Evolutionary conservation across 2,329 filamentous ascomycete genomes (phyloP).

Genomic region (Cadophora sp.): DNA sequence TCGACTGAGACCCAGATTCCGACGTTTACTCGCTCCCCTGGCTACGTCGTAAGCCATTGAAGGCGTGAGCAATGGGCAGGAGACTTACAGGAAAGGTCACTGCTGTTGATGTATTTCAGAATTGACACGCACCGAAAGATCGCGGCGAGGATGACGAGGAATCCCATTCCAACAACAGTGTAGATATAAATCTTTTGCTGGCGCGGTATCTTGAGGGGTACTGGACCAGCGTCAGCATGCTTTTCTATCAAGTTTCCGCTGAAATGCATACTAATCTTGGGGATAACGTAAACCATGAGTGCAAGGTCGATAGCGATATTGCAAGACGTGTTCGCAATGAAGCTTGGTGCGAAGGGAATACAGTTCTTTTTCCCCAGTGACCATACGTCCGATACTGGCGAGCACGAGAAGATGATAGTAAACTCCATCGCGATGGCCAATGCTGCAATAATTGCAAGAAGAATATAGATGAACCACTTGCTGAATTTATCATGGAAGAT

Average conservation of each 20-base stretch:
- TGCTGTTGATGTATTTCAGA: not conserved
- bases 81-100: slow-evolving; percentile 29
- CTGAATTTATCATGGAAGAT: slow-evolving; percentile 26
- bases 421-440: slow-evolving; percentile 26
- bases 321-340: slow-evolving; percentile 21
- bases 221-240: slow-evolving; percentile 3
- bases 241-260: not conserved
- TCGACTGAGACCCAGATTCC: slow-evolving; percentile 33
- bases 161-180: slow-evolving; percentile 27
- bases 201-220: slow-evolving; percentile 28
- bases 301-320: slow-evolving; percentile 30
- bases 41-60: not conserved
- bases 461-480: slow-evolving; percentile 17
- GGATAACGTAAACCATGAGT: slow-evolving; percentile 34
- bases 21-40: slow-evolving; percentile 26
- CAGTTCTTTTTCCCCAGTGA: slow-evolving; percentile 21
- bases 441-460: slow-evolving; percentile 23
- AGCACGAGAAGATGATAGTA: slow-evolving; percentile 28
- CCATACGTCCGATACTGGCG: slow-evolving; percentile 30
- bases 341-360: slow-evolving; percentile 12
- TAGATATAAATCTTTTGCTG: slow-evolving; percentile 30
- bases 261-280: slow-evolving; percentile 28
- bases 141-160: slow-evolving; percentile 29
- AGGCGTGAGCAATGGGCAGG: not conserved
- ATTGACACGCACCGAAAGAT: slow-evolving; percentile 24